Conservation (phyloP, 2,329 filamentous ascomycete genomes). For the Coniella lustricola region DNA sequence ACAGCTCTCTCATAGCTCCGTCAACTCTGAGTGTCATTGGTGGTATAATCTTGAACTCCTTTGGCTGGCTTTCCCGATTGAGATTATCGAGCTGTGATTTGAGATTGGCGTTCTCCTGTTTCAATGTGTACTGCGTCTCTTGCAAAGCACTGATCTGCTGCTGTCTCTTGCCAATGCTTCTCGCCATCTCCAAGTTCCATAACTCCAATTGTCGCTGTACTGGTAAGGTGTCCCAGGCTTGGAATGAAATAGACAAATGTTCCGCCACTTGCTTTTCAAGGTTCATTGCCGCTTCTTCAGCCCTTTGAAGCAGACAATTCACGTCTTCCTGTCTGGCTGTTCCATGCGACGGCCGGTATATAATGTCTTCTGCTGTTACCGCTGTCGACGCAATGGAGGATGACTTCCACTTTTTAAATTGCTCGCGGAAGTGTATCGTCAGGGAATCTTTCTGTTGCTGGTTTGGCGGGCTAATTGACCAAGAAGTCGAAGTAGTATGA, state of each 20-base stretch:
- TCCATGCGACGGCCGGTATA: conserved; percentile 35
- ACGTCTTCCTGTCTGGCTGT: conserved; percentile 34
- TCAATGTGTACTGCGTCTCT: conserved; percentile 42
- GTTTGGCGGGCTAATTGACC: conserved; percentile 71
- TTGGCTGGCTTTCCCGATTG: conserved; percentile 51
- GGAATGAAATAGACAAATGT: conserved; percentile 71
- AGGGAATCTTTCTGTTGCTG: conserved; percentile 69
- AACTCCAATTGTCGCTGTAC: conserved; percentile 49
- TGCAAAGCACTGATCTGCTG: conserved; percentile 46
- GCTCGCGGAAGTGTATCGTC: conserved; percentile 56
- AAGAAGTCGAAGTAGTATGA: conserved; percentile 69
- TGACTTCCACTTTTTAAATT: conserved; percentile 60
- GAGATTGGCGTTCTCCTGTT: conserved; percentile 51
- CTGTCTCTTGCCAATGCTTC: conserved; percentile 50
- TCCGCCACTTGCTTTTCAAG: conserved; percentile 64
- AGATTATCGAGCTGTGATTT: conserved; percentile 53
- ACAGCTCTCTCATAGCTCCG: conserved; percentile 37
- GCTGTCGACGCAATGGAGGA: conserved; percentile 44
- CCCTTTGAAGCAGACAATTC: conserved; percentile 40
- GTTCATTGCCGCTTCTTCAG: conserved; percentile 45
- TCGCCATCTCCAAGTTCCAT: conserved; percentile 55
- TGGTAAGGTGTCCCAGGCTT: conserved; percentile 65
- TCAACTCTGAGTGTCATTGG: conserved; percentile 47
- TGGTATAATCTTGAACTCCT: conserved; percentile 48
- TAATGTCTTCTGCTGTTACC: conserved; percentile 42